Conservation (phyloP, 805 yeast species). For the Yamadazyma ubonensis region DNA sequence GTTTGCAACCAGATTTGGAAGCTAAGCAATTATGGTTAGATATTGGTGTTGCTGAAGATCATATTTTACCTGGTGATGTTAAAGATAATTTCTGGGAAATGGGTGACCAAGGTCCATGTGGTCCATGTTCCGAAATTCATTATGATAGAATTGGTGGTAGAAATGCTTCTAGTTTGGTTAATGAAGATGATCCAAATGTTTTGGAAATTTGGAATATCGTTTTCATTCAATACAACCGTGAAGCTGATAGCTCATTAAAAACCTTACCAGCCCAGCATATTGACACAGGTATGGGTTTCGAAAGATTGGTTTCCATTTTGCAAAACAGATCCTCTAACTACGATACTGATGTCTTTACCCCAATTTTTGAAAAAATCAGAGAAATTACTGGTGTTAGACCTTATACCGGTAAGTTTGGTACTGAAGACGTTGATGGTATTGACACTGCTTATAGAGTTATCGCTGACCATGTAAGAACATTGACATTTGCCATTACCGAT, state of each 20-base stretch:
- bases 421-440: slow-evolving; percentile 88
- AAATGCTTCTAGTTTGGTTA: slow-evolving; percentile 87
- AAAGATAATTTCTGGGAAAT: slow-evolving; percentile 99
- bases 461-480: slow-evolving; percentile 97
- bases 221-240: slow-evolving; percentile 95
- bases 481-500: slow-evolving; percentile 93
- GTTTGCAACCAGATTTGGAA: slow-evolving; percentile 90
- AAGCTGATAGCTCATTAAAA: slow-evolving; percentile 74
- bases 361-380: slow-evolving; percentile 81
- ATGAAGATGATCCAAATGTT: slow-evolving; percentile 97
- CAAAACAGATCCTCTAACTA: slow-evolving; percentile 92
- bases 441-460: slow-evolving; percentile 98
- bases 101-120: slow-evolving; percentile 99
- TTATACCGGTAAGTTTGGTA: slow-evolving; percentile 90
- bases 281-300: slow-evolving; percentile 99
- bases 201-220: slow-evolving; percentile 98
- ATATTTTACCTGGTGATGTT: slow-evolving; percentile 86
- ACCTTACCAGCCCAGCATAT: slow-evolving; percentile 91
- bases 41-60: slow-evolving; percentile 88
- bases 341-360: slow-evolving; percentile 95
- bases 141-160: slow-evolving; percentile 98
- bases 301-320: slow-evolving; percentile 90
- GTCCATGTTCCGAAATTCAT: slow-evolving; percentile 98
- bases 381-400: slow-evolving; percentile 92
- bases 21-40: slow-evolving; percentile 84